Base-by-base conservation (phyloP, 2,329 filamentous ascomycete species). In the Verticillium albo-atrum region DNA sequence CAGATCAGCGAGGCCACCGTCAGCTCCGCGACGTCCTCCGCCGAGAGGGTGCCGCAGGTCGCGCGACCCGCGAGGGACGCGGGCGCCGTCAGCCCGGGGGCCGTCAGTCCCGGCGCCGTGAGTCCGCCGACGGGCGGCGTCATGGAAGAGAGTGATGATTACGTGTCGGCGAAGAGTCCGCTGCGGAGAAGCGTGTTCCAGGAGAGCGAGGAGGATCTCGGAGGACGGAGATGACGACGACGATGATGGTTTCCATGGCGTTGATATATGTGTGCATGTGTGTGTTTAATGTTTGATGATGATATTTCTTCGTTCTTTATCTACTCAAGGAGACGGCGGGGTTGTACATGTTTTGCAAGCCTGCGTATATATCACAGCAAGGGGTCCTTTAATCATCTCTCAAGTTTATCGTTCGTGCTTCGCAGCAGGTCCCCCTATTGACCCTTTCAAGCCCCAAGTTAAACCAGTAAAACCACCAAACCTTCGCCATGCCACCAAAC, bases 1-100 rank as follows among this genome's bases (percentile, higher is more conserved):
- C 72, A 78, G 42, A 69, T 75, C 52, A 79, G 77, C 67, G 75
- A 77, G 61, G 68, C 69, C 1, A 78, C 75, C 2, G 73, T 78
- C 26, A 74, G 71, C 59, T 75, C 74, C 34, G 32, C 59, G 17
- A 59, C 60, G 2, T 23, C 42, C 7, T 47, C 42, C 1, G 42
- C 42, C 17, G 42, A 47, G 9, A 23, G 20, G 42, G 42, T 47
- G n/a, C 42, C 42, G 42, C 42, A 47, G 42, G 42, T 59, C 54
- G 34, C 56, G 60, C 1, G 61, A 57, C 17, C 60, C 57, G 26
- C 57, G 51, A 15, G 37, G 53, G 42, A 27, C 30, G 3, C 15
- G 37, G 20, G 32, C 53, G 4, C 30, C 60, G 55, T 56, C 52
- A 53, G 52, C 26, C 37, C 56, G 6, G 64, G 55, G 51, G 60